phyloP scores from a whole-genome alignment of 1,284 basidiomycete species.

The Apiotrichum mycotoxinovorans region DNA sequence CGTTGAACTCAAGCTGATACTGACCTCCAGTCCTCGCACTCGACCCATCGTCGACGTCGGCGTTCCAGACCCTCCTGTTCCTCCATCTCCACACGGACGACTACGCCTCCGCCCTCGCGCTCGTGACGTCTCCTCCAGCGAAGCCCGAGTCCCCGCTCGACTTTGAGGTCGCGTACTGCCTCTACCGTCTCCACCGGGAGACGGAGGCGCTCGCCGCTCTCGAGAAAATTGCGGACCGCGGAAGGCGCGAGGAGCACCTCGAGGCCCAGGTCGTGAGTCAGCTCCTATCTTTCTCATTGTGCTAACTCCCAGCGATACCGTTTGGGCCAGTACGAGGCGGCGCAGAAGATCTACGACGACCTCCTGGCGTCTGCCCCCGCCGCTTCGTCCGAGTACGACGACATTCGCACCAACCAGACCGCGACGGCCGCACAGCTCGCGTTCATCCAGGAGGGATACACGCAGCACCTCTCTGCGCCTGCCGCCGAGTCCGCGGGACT shows the following conservation, averaged over 20 bases:
- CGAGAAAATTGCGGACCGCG: constrained; percentile 53
- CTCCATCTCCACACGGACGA: constrained; percentile 78
- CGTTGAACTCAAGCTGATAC: background rate
- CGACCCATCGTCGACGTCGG: constrained; percentile 64
- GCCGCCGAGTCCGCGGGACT: constrained; percentile 18
- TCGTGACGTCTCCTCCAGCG: constrained; percentile 48
- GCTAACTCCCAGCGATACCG: constrained; percentile 62
- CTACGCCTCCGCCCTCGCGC: constrained; percentile 46
- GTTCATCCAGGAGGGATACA: constrained; percentile 69
- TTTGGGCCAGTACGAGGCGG: constrained; percentile 65
- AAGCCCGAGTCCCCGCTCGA: constrained; percentile 36
- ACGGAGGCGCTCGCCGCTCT: constrained; percentile 61
- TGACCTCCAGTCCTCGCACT: constrained; percentile 61
- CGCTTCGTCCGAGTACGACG: constrained; percentile 76
- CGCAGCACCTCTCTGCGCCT: constrained; percentile 48
- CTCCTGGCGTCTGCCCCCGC: constrained; percentile 69
- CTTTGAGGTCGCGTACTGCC: constrained; percentile 73
- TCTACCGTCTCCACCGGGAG: constrained; percentile 74
- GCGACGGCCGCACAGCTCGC: constrained; percentile 74
- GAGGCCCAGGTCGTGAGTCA: constrained; percentile 79
- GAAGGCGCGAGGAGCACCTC: constrained; percentile 68
- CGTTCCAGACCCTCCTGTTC: constrained; percentile 74
- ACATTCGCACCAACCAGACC: constrained; percentile 74
- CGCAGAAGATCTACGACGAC: constrained; percentile 71
- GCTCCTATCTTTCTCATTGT: background rate